Conservation (phyloP, 805 yeast species). For the Candida argentea region DNA sequence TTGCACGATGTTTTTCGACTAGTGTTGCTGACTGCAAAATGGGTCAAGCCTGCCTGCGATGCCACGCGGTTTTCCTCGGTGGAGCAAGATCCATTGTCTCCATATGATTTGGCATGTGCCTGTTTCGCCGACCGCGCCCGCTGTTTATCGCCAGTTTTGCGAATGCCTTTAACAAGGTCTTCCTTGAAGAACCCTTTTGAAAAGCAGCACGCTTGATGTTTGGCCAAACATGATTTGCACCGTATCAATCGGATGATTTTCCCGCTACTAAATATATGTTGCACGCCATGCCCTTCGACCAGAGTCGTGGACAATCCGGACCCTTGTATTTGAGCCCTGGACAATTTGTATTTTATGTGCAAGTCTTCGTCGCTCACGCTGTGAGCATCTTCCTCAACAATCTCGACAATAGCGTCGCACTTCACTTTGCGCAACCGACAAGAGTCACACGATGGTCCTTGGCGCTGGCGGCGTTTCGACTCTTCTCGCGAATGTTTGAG, state of each 20-base stretch:
- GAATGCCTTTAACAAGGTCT: constrained; percentile 45
- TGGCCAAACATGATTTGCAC: constrained; percentile 45
- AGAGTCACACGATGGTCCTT: constrained; percentile 67
- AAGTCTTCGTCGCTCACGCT: no score
- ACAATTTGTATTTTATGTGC: no score
- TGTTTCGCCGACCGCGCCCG: constrained; percentile 1
- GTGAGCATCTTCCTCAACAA: no score
- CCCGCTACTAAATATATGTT: constrained; percentile 12
- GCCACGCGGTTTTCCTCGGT: constrained; percentile 1
- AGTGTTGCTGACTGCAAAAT: not conserved
- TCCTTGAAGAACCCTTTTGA: constrained; percentile 60
- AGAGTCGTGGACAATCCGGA: no score
- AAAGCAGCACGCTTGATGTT: constrained; percentile 39
- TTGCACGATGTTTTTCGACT: constrained; percentile 28
- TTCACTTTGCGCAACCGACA: constrained; percentile 63
- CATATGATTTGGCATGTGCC: not conserved
- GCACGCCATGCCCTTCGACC: constrained; percentile 9
- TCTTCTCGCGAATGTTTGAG: constrained; percentile 11
- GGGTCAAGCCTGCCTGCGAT: constrained; percentile 1
- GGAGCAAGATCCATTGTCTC: constrained; percentile 3
- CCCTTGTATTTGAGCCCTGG: no score
- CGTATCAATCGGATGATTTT: constrained; percentile 40
- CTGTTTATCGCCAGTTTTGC: constrained; percentile 22
- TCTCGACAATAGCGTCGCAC: constrained; percentile 67
- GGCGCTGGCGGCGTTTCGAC: constrained; percentile 48